Evolutionary conservation across 768 basidiomycete species (phyloP).

Genomic region (Lyophyllum atratum): DNA sequence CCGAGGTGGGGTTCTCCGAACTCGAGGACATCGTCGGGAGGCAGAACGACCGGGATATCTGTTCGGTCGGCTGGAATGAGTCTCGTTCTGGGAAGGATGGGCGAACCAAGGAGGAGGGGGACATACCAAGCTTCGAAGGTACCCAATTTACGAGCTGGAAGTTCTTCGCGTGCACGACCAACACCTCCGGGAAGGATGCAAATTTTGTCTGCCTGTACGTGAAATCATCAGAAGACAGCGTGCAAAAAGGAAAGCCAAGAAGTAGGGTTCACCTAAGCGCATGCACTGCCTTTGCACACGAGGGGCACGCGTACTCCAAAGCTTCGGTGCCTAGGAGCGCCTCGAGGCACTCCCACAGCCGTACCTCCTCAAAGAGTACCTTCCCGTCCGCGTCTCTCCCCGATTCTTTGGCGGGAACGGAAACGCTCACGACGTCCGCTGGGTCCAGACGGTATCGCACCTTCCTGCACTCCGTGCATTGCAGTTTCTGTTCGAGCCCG

Average conservation of each 20-base stretch:
- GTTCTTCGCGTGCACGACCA: constrained; percentile 90
- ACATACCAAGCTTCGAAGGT: constrained; percentile 86
- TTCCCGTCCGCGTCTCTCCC: constrained; percentile 55
- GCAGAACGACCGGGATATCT: constrained; percentile 87
- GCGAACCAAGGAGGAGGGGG: not conserved
- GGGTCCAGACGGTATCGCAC: constrained; percentile 83
- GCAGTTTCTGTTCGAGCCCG: constrained; percentile 82
- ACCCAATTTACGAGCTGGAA: constrained; percentile 98
- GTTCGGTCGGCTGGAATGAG: not conserved
- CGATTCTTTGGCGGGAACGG: constrained; percentile 69
- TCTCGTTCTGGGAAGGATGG: not conserved
- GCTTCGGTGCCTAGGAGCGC: constrained; percentile 58
- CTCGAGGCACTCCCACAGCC: constrained; percentile 63
- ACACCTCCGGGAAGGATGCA: constrained; percentile 83
- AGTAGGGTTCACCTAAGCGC: constrained; percentile 69
- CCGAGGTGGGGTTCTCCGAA: constrained; percentile 67
- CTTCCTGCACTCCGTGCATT: constrained; percentile 75
- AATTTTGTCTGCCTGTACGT: constrained; percentile 69
- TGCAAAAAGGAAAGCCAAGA: not conserved
- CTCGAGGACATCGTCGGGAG: constrained; percentile 53
- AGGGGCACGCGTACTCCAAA: constrained; percentile 81
- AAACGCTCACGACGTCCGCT: constrained; percentile 76
- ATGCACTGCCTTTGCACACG: constrained; percentile 64
- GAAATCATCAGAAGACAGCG: not conserved
- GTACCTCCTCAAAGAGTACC: constrained; percentile 61